These are phyloP conservation scores for Talaromyces amestolkiae DNA, from an alignment of 2,329 filamentous ascomycete species.

Conservation along the genomic window DNA sequence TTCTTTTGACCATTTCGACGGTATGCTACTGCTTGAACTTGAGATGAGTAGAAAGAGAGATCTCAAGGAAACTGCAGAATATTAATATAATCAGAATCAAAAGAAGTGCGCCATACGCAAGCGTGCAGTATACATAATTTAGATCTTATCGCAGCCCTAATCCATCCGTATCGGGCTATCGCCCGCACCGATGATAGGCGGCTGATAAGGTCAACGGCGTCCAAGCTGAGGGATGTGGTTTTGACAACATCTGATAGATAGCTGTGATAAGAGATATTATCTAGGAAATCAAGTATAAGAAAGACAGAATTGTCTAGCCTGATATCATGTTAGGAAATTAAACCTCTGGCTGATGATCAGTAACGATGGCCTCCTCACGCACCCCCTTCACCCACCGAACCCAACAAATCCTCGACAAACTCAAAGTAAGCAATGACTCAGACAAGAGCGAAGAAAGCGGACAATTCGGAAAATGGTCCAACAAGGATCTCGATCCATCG, in stretches of 20 bases:
- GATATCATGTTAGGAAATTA: neutral
- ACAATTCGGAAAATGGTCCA: slow-evolving; percentile 16
- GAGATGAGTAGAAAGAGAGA: neutral
- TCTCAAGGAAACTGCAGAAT: neutral
- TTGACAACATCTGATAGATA: neutral
- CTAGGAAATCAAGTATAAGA: neutral
- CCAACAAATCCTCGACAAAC: slow-evolving; percentile 1
- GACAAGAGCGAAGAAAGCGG: slow-evolving; percentile 5
- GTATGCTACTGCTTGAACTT: neutral
- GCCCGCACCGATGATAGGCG: neutral
- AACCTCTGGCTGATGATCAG: neutral
- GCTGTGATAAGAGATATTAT: neutral
- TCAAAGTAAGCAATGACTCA: slow-evolving; percentile 4
- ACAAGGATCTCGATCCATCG: slow-evolving; percentile 17
- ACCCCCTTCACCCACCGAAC: neutral
- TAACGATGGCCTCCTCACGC: neutral
- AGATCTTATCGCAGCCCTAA: neutral
- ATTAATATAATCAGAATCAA: neutral
- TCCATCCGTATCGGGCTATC: neutral
- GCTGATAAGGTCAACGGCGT: neutral
- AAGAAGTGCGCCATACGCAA: neutral
- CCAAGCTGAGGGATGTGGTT: neutral
- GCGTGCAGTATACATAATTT: neutral
- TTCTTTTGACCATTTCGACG: slow-evolving; percentile 8
- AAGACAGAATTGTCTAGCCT: neutral